Conservation (phyloP, 2,329 filamentous ascomycete species). For the Xylaria multiplex region DNA sequence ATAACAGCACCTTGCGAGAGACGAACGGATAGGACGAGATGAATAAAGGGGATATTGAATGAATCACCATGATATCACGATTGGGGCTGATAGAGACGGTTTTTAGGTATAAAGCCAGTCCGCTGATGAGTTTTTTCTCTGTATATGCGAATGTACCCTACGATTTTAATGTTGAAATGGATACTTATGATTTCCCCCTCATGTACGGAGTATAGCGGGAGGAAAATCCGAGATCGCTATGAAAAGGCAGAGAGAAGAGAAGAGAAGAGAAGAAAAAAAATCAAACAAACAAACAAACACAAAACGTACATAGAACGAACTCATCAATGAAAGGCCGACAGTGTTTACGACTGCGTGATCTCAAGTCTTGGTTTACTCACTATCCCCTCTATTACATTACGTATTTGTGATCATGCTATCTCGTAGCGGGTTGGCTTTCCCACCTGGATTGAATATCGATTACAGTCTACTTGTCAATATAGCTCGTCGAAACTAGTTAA, state of each 20-base stretch:
- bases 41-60: constrained; percentile 4
- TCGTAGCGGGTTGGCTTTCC: no score
- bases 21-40: background rate
- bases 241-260: background rate
- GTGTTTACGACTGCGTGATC: constrained; percentile 9
- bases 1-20: constrained; percentile 18
- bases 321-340: constrained; percentile 18
- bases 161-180: constrained; percentile 33
- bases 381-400: background rate
- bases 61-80: constrained; percentile 32
- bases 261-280: no score
- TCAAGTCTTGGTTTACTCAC: background rate
- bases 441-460: no score
- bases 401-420: background rate
- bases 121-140: constrained; percentile 10
- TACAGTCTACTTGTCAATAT: no score
- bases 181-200: constrained; percentile 18
- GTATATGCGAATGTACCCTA: constrained; percentile 33
- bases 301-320: constrained; percentile 23
- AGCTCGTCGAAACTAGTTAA: no score
- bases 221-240: background rate
- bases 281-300: no score
- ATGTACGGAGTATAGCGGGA: constrained; percentile 5
- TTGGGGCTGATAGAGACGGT: constrained; percentile 18
- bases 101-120: background rate